Evolutionary conservation across 352 stramenopile genomes (phyloP), one percentile per base, ranked within the genome.

Genomic region (Phytophthora macrochlamydospora): DNA sequence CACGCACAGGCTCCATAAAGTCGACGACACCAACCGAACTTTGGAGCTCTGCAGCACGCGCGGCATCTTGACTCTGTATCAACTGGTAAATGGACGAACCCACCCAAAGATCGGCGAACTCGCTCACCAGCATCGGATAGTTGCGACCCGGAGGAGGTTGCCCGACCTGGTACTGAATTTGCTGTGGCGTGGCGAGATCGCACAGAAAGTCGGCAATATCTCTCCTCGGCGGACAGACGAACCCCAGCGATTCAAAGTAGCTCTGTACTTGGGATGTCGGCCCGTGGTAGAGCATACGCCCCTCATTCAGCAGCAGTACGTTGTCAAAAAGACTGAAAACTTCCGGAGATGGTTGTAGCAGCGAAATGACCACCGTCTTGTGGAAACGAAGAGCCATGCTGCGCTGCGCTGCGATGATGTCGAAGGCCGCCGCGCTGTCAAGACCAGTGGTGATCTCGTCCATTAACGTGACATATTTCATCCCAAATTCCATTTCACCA

Each of bases 281-380:
- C 82, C 75, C 60, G 95, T 76, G 75, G 71, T 97, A 99, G 48
- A 98, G 82, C 18, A 98, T 75, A 14, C 83, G 69, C 35, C 95
- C 94, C 18, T 96, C 79, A 69, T 92, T 92, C 24, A 99, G 65
- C n/a, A 99, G 43, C 35, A 98, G 83, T 13, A 98, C 69, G 58
- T 98, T 87, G 71, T 99, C 95, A 67, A 99, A 98, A 14, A 98
- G 75, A 24, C 78, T 84, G 32, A 97, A 93, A 7, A 97, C 91
- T 76, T 98, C 94, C 8, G 95, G 95, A 13, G 94, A 85, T 31
- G 95, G 94, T 75, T 98, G 81, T 18, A 98, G 70, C 18, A 98
- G 75, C 7, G 88, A 91, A 13, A 98, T 82, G 35, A 94, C 74
- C 14, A 78, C 61, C 1, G 82, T 90, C 51, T 79, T 75, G 56